Evolutionary conservation across 148 eudicot species (phyloP).

Genomic region (Beta vulgaris): DNA sequence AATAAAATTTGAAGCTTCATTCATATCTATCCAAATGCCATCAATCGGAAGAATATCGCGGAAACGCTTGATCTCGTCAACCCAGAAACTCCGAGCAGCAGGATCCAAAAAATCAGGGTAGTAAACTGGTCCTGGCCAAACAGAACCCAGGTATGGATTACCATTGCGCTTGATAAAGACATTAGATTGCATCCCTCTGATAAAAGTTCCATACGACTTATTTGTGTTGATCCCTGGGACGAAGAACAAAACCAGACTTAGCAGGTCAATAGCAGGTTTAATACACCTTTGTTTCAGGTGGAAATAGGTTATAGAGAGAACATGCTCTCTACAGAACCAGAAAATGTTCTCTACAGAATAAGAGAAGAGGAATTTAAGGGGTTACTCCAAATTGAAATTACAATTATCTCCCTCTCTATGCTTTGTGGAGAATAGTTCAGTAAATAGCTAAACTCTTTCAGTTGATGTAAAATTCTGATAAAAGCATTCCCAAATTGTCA

Average conservation of each 20-base stretch:
- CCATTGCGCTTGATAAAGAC: constrained; percentile 47
- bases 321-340: too few relatives aligned
- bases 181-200: constrained; percentile 40
- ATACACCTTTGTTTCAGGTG: too few relatives aligned
- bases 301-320: too few relatives aligned
- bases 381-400: too few relatives aligned
- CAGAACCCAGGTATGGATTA: constrained; percentile 39
- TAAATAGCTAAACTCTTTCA: too few relatives aligned
- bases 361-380: too few relatives aligned
- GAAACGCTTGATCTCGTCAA: constrained; percentile 44
- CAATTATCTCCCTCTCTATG: too few relatives aligned
- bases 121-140: constrained; percentile 57
- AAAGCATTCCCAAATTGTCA: not conserved
- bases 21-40: constrained; percentile 50
- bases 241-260: not conserved
- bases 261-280: not conserved
- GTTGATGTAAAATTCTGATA: not conserved
- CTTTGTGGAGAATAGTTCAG: too few relatives aligned
- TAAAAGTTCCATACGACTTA: constrained; percentile 34
- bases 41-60: constrained; percentile 31
- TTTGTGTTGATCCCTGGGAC: constrained; percentile 42
- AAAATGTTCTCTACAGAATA: too few relatives aligned
- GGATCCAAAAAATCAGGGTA: constrained; percentile 57
- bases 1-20: constrained; percentile 41
- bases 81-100: constrained; percentile 36